Evolutionary conservation across 345 rosid species (phyloP).

Genomic region (Eucalyptus dawsonii): DNA sequence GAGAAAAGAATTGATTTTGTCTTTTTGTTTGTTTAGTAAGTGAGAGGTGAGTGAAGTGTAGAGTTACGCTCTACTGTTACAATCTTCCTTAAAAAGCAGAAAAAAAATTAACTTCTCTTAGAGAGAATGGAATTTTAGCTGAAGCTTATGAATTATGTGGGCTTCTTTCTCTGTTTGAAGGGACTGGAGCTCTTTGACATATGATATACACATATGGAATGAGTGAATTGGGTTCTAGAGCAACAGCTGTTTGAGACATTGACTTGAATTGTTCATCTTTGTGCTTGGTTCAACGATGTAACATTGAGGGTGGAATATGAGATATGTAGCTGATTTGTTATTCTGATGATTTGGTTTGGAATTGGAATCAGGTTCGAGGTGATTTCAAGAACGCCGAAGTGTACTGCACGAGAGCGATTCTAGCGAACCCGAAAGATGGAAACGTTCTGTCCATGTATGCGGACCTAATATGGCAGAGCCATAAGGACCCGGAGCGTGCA

Average conservation of each 20-base stretch:
- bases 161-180: not conserved
- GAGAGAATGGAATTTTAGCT: not conserved
- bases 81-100: not conserved
- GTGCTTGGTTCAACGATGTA: not conserved
- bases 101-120: not conserved
- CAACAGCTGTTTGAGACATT: not conserved
- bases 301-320: not conserved
- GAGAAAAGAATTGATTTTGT: not conserved
- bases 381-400: slow-evolving; percentile 67
- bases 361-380: slow-evolving; percentile 39
- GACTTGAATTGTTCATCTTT: not conserved
- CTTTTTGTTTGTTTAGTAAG: not conserved
- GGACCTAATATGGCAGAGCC: slow-evolving; percentile 65
- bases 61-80: not conserved
- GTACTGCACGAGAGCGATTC: slow-evolving; percentile 71
- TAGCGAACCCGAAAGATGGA: slow-evolving; percentile 55
- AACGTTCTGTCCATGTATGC: slow-evolving; percentile 72
- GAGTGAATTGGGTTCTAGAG: not conserved
- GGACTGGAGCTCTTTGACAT: not conserved
- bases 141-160: not conserved
- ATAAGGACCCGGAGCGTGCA: slow-evolving; percentile 64
- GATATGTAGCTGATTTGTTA: not conserved
- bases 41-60: not conserved
- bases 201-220: not conserved
- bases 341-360: not conserved